Evolutionary conservation across 768 basidiomycete genomes (phyloP).

Genomic region (Bullera alba): DNA sequence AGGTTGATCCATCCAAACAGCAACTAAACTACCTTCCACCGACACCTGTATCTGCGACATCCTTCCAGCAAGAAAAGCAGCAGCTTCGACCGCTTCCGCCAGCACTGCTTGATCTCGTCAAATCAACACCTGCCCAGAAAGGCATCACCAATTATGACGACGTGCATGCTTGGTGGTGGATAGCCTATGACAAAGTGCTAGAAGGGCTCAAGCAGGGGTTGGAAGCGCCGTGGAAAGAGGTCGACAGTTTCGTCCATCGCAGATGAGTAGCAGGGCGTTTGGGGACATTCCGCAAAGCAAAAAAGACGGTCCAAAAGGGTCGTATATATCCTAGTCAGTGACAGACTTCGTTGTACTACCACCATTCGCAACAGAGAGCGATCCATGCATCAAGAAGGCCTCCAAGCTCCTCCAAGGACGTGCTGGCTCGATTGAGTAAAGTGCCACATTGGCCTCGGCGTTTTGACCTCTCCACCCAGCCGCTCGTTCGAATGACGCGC

Average conservation of each 20-base stretch:
- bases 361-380: no score
- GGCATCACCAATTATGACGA: constrained; percentile 27
- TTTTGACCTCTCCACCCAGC: not conserved
- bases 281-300: no score
- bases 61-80: not conserved
- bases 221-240: constrained; percentile 27
- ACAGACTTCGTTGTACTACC: no score
- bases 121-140: constrained; percentile 13
- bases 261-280: no score
- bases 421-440: no score
- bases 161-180: constrained; percentile 44
- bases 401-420: no score
- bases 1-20: not conserved
- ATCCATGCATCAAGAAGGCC: no score
- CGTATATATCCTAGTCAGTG: no score
- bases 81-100: no score
- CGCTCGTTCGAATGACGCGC: no score
- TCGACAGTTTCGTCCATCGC: constrained; percentile 30
- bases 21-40: no score
- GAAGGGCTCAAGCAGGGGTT: constrained; percentile 27
- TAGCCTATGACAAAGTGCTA: constrained; percentile 35
- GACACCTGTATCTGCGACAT: not conserved
- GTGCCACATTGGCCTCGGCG: not conserved
- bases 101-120: constrained; percentile 12
- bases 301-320: no score